phyloP scores from a whole-genome alignment of 2,329 filamentous ascomycete species.

The Blastomyces parvus region DNA sequence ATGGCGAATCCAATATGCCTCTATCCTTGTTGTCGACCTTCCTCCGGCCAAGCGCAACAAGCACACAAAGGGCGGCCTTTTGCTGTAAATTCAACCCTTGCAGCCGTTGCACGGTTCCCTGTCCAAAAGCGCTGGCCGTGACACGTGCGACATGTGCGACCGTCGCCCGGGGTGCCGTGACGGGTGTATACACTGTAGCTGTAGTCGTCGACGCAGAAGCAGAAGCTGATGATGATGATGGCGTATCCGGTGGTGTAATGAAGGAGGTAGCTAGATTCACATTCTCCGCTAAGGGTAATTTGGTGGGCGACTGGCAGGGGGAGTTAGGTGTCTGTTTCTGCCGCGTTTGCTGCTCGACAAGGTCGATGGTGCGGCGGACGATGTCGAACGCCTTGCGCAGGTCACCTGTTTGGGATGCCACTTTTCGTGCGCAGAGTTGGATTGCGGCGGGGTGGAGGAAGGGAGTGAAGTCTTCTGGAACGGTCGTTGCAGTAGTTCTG shows the following conservation, averaged over 20 bases:
- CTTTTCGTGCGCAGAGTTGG: conserved; percentile 87
- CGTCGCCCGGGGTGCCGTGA: conserved; percentile 77
- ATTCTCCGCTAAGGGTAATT: conserved; percentile 28
- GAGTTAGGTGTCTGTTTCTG: conserved; percentile 50
- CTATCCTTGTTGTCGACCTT: not conserved
- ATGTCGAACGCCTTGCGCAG: conserved; percentile 93
- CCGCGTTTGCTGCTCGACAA: conserved; percentile 76
- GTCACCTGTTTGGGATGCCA: conserved; percentile 88
- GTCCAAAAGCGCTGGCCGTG: conserved; percentile 79
- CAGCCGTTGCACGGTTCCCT: conserved; percentile 75
- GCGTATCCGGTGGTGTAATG: conserved; percentile 62
- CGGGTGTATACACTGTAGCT: conserved; percentile 51
- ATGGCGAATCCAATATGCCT: conserved; percentile 41
- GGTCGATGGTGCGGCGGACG: conserved; percentile 76
- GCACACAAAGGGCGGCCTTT: conserved; percentile 83
- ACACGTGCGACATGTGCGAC: conserved; percentile 89
- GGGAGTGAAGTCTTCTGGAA: conserved; percentile 52
- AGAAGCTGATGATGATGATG: conserved; percentile 49
- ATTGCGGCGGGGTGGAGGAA: conserved; percentile 92
- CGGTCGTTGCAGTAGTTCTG: conserved; percentile 30
- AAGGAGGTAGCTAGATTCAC: not conserved
- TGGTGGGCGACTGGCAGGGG: conserved; percentile 11
- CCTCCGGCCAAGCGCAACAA: conserved; percentile 76
- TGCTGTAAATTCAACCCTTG: conserved; percentile 88
- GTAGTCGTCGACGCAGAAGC: conserved; percentile 46